phyloP scores from a whole-genome alignment of 768 basidiomycete genomes.

The Ramaria sp. region DNA sequence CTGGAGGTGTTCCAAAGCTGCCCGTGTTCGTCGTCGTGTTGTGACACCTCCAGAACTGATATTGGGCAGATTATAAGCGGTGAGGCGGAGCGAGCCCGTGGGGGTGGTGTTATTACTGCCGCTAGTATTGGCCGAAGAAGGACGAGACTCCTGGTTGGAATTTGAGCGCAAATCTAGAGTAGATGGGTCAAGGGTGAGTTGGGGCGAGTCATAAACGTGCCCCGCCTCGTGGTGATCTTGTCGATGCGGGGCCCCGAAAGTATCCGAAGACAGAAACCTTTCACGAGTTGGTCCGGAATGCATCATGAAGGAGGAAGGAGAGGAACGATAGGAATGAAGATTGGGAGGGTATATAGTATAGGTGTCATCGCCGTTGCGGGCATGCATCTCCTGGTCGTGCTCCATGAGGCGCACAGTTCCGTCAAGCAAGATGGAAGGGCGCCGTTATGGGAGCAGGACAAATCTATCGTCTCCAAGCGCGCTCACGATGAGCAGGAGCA shows the following conservation, averaged over 20 bases:
- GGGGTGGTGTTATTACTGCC: constrained; percentile 8
- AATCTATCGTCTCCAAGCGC: neutral
- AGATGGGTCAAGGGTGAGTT: constrained; percentile 10
- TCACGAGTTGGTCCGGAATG: neutral
- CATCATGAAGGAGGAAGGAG: constrained; percentile 1
- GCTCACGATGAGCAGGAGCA: neutral
- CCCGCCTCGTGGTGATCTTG: constrained; percentile 9
- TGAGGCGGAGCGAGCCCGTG: constrained; percentile 8
- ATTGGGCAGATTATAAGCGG: constrained; percentile 5
- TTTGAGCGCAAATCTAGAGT: constrained; percentile 10
- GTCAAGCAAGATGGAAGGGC: neutral
- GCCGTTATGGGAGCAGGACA: neutral
- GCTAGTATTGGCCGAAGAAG: constrained; percentile 1
- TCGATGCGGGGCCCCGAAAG: constrained; percentile 7
- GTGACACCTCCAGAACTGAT: constrained; percentile 7
- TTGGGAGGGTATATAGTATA: constrained; percentile 2
- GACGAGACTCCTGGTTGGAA: neutral
- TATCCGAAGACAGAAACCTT: constrained; percentile 1
- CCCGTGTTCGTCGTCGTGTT: constrained; percentile 6
- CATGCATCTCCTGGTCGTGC: constrained; percentile 10
- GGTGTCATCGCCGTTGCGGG: constrained; percentile 5
- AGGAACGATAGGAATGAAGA: constrained; percentile 4
- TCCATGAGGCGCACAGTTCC: constrained; percentile 2
- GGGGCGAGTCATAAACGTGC: constrained; percentile 11
- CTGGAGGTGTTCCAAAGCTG: constrained; percentile 6